These are phyloP conservation scores for Tricholoma hemisulphureum DNA, from an alignment of 768 basidiomycete species.

Conservation along the genomic window DNA sequence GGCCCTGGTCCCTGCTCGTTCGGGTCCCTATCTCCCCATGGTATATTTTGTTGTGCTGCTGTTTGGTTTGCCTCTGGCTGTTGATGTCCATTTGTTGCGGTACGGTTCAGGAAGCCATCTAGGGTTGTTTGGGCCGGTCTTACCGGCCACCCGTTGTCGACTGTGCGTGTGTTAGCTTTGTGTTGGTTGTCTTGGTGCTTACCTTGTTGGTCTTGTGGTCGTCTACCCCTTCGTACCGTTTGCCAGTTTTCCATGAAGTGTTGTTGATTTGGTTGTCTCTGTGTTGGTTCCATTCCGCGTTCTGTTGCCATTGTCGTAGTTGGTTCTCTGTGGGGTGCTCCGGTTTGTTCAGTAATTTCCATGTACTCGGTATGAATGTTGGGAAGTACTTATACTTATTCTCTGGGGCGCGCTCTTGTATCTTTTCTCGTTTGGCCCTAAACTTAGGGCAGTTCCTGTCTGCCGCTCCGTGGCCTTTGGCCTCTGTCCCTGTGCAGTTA, in stretches of 20 bases:
- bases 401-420: slow-evolving; percentile 11
- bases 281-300: neutral
- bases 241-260: neutral
- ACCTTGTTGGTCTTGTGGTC: neutral
- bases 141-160: neutral
- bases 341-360: slow-evolving; percentile 3
- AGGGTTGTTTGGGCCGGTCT: neutral
- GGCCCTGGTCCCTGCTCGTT: no score
- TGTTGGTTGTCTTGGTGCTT: neutral
- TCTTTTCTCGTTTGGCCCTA: slow-evolving; percentile 3
- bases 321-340: neutral
- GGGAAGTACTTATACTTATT: slow-evolving; percentile 18
- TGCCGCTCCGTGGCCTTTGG: slow-evolving; percentile 25
- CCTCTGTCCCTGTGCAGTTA: slow-evolving; percentile 20
- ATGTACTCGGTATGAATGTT: slow-evolving; percentile 4
- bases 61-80: neutral
- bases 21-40: no score
- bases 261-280: neutral
- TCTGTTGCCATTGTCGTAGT: neutral
- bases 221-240: neutral
- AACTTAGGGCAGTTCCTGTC: slow-evolving; percentile 20
- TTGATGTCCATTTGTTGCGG: neutral
- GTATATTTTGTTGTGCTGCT: neutral
- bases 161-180: neutral
- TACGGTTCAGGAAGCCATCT: neutral